Base-by-base conservation (phyloP, 257 asterid species). In the Solanum bulbocastanum region DNA sequence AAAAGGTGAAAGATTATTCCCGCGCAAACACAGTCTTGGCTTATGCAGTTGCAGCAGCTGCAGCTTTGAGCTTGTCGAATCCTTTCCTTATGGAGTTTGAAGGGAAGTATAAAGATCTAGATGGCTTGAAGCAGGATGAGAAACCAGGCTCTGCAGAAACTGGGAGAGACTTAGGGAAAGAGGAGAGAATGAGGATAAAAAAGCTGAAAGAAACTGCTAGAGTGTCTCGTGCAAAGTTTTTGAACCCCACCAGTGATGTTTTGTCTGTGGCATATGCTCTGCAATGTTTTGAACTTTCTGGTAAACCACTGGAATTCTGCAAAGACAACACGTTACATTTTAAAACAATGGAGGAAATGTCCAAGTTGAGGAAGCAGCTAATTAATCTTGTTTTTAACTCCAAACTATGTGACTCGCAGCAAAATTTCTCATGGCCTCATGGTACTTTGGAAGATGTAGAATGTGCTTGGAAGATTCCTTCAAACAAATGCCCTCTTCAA, bases 341-440 rank as follows among this genome's bases (percentile, higher is more conserved):
- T 85, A 97, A 97, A 89, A 97, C 98, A 1, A 95, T 97, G 99
- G 98, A 95, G 89, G 99, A 97, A 92, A 97, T 97, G 98, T 96
- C 98, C 40, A 97, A 97, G 91, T 91, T 97, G 89, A 93, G 98
- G 92, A 93, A 94, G 72, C 99, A 97, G 91, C 96, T 97, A 72
- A 96, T 97, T 87, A 95, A 86, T 36, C 91, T 95, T 32, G 98
- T 95, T 36, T 93, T 96, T 71, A 89, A 71, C 88, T 91, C 97
- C 40, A 88, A 92, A 72, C 37, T 73, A 6, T 79, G 90, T 39
- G 95, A 94, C 89, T 37, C 52, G 23, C 93, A 88, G 22, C 89
- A 90, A 30, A 93, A 91, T n/a, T 95, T 95, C 91, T 89, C 93
- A 12, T 95, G 98, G 99, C 82, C 82, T 78, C 94, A 93, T 56